Conservation (phyloP, 345 rosid genomes). For the Streptanthus diversifolius region DNA sequence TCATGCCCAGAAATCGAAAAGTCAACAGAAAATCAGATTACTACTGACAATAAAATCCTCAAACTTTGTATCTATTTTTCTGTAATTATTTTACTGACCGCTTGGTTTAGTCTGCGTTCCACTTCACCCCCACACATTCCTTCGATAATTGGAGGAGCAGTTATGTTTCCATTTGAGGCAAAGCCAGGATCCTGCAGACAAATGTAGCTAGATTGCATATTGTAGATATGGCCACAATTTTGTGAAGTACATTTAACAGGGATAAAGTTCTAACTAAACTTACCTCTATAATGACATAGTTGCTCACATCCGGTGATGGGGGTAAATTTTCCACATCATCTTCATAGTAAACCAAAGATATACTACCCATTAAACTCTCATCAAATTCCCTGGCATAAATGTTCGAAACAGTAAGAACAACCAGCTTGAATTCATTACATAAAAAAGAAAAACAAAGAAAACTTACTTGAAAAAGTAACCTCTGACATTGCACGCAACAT, state of each 20-base stretch:
- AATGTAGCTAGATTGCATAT: constrained; percentile 18
- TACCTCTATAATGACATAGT: constrained; percentile 91
- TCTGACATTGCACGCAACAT: constrained; percentile 99
- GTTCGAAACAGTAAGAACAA: constrained; percentile 17
- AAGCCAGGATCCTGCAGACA: constrained; percentile 65
- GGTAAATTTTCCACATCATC: constrained; percentile 77
- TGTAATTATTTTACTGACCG: constrained; percentile 42
- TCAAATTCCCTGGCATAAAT: constrained; percentile 77
- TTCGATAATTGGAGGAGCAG: constrained; percentile 53
- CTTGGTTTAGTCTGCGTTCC: constrained; percentile 59
- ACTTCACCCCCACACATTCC: constrained; percentile 83
- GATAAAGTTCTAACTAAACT: constrained; percentile 10
- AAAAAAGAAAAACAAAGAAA: constrained; percentile 13
- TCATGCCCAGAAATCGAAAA: constrained; percentile 43
- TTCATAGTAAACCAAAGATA: constrained; percentile 79
- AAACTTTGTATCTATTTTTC: background rate
- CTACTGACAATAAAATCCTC: background rate
- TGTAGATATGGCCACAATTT: background rate
- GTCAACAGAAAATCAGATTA: constrained; percentile 5
- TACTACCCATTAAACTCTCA: constrained; percentile 70
- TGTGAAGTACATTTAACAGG: background rate
- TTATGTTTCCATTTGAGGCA: constrained; percentile 59
- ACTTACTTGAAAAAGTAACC: constrained; percentile 95
- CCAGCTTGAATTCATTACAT: constrained; percentile 21
- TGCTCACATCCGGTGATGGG: constrained; percentile 88